Evolutionary conservation across 2,329 filamentous ascomycete genomes (phyloP).

Genomic region (Curvularia hawaiiensis): DNA sequence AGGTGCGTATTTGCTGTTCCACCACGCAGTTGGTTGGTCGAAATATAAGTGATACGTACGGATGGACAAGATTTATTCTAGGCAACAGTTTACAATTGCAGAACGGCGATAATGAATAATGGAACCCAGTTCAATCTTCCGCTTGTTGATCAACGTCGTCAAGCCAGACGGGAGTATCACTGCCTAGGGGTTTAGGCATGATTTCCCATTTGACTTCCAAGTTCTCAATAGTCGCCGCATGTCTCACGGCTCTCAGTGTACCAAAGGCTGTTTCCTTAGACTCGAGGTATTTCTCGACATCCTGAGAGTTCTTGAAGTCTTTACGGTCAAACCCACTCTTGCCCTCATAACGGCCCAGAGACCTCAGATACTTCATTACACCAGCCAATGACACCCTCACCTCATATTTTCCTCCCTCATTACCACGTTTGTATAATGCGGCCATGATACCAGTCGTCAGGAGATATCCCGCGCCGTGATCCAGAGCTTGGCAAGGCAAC

Average conservation of each 20-base stretch:
- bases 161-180: constrained; percentile 52
- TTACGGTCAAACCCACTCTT: constrained; percentile 51
- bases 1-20: neutral
- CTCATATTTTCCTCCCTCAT: constrained; percentile 55
- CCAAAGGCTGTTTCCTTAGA: constrained; percentile 55
- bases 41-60: neutral
- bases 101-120: neutral
- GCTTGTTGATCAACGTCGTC: neutral
- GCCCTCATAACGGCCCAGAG: constrained; percentile 58
- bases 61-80: neutral
- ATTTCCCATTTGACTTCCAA: constrained; percentile 55
- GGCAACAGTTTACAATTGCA: neutral
- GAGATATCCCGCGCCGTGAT: constrained; percentile 62
- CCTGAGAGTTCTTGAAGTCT: constrained; percentile 40
- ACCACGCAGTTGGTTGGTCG: neutral
- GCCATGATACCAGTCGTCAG: constrained; percentile 60
- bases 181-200: constrained; percentile 58
- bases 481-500: constrained; percentile 61
- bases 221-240: constrained; percentile 56
- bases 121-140: neutral
- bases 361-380: constrained; percentile 61
- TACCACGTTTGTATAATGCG: constrained; percentile 56
- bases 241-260: constrained; percentile 53
- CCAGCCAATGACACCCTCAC: constrained; percentile 62
- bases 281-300: constrained; percentile 50